Evolutionary conservation across 2,329 filamentous ascomycete species (phyloP), one percentile per base, ranked within the genome.

Genomic region (Malbranchea zuffiana): DNA sequence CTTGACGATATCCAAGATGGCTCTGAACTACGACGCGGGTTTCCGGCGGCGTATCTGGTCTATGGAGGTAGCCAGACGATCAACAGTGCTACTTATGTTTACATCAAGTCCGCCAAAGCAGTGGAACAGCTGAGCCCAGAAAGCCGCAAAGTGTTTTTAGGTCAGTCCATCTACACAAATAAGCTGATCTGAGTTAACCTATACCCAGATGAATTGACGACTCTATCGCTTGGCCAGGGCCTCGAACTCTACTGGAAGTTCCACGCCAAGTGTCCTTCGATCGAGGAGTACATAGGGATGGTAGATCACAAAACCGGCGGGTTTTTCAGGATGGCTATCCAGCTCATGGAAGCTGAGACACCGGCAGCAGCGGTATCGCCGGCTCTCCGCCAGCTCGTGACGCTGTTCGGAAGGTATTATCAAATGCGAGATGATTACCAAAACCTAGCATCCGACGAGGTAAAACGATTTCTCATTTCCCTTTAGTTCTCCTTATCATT

Each of bases 351-450:
- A 4, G 12, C 32, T 4, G 30, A 32, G 58, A 59, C 3, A 59
- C 18, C 7, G 10, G n/a, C 6, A 12, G 3, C 18, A 12, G 11
- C 10, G 11, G 6, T 6, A 43, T 40, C 8, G 40, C 27, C 11
- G 48, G 61, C 67, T 44, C 65, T 61, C 35, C 61, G 65, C 11
- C 53, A 84, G 13, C 75, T 98, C 13, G 83, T 92, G 52, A 92
- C 65, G 37, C 48, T 64, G 30, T 53, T 65, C 51, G 63, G 63
- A 0, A 47, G 65, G 18, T 58, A 65, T 21, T 66, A 66, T 40
- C 63, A 67, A 41, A 63, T 67, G 37, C 64, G 63, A 44, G 63
- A 67, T 65, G 88, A 98, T 69, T 93, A 94, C 64, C 76, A 86
- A 59, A 96, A 96, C 58, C 75, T 98, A 28, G 20, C 13, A 1